Evolutionary conservation across 352 stramenopile species (phyloP).

Genomic region (Blastocystis hominis): DNA sequence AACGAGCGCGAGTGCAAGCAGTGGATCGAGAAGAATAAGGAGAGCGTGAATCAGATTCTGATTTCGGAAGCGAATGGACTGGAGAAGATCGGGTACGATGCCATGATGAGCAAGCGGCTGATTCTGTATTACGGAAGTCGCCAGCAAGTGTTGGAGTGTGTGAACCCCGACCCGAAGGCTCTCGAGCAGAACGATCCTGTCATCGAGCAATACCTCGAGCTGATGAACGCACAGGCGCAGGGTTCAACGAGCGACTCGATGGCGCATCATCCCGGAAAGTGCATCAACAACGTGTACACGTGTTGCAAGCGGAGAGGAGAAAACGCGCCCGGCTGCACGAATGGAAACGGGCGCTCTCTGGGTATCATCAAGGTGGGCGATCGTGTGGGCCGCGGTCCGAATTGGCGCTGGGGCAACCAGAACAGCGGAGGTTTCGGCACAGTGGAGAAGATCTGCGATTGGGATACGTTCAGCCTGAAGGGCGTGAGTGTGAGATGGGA

Average conservation of each 20-base stretch:
- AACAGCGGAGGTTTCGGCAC: background rate
- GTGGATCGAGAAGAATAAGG: constrained; percentile 50
- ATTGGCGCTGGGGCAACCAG: constrained; percentile 51
- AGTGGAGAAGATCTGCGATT: background rate
- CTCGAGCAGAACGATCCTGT: background rate
- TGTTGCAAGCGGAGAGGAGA: background rate
- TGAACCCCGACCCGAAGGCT: background rate
- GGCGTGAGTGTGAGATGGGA: constrained; percentile 28
- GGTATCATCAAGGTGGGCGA: constrained; percentile 15
- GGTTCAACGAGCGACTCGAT: background rate
- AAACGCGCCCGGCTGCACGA: background rate
- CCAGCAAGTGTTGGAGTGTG: background rate
- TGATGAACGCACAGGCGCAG: background rate
- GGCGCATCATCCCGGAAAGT: background rate
- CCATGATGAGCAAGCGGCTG: background rate
- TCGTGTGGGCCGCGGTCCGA: constrained; percentile 34
- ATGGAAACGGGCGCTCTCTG: background rate
- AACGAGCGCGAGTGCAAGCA: background rate
- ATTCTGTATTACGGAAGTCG: constrained; percentile 48
- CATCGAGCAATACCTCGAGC: background rate
- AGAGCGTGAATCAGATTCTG: constrained; percentile 30
- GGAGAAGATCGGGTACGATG: constrained; percentile 27
- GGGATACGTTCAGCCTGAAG: constrained; percentile 33
- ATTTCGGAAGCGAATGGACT: constrained; percentile 23
- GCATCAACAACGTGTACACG: background rate